phyloP scores from a whole-genome alignment of 305 asterid genomes.

The Fraxinus angustifolia region DNA sequence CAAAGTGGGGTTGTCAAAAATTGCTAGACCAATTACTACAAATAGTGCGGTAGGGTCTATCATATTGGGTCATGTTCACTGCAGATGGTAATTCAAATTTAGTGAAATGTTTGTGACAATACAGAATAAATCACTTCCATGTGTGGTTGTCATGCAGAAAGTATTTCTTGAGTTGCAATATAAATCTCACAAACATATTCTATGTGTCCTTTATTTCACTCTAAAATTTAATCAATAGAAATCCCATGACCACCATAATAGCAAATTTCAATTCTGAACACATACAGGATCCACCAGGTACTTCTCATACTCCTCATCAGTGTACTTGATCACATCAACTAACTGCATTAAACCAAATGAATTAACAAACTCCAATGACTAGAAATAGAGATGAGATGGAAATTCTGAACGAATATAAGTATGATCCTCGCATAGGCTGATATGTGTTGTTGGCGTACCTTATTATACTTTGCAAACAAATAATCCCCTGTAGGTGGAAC shows the following conservation, averaged over 20 bases:
- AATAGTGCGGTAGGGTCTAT: neutral
- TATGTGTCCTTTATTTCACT: neutral
- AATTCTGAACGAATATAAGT: conserved; percentile 1
- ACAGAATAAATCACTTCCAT: neutral
- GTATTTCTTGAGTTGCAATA: neutral
- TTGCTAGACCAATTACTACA: neutral
- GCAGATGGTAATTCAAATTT: neutral
- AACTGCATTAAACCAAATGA: conserved; percentile 51
- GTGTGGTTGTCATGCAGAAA: neutral
- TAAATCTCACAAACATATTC: neutral
- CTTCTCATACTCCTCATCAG: conserved; percentile 90
- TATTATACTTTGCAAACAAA: conserved; percentile 89
- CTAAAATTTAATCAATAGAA: neutral
- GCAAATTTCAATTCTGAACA: conserved; percentile 19
- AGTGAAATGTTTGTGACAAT: neutral
- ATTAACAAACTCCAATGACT: conserved; percentile 19
- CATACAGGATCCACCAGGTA: conserved; percentile 69
- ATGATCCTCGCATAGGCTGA: neutral
- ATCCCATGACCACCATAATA: neutral
- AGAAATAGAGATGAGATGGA: conserved; percentile 10
- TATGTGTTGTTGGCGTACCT: conserved; percentile 40
- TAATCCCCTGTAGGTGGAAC: conserved; percentile 88
- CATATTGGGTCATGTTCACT: conserved; percentile 2
- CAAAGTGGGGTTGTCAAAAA: neutral
- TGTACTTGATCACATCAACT: conserved; percentile 82